phyloP scores from a whole-genome alignment of 2,329 filamentous ascomycete species.

The Eutypella sp. region DNA sequence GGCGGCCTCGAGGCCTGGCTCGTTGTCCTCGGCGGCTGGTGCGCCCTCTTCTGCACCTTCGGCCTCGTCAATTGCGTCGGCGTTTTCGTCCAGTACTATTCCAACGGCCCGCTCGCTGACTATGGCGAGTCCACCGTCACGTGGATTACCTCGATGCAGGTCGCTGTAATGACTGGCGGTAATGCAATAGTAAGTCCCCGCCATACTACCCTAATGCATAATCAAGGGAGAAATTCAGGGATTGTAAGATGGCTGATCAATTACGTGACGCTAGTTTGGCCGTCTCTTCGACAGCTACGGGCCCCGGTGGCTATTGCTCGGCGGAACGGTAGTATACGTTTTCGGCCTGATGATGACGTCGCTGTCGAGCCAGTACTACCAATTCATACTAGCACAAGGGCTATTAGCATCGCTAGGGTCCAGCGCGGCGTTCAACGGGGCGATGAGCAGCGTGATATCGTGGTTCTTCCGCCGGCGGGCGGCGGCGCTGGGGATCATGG shows the following conservation, averaged over 20 bases:
- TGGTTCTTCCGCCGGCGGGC: conserved; percentile 46
- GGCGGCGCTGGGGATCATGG: conserved; percentile 42
- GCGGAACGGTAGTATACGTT: conserved; percentile 48
- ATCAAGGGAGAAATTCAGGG: too few relatives aligned
- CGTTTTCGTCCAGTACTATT: conserved; percentile 55
- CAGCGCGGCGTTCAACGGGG: conserved; percentile 31
- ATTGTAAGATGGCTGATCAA: too few relatives aligned
- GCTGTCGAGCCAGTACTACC: conserved; percentile 36
- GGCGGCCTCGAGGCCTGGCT: conserved; percentile 55
- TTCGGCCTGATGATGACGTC: conserved; percentile 59
- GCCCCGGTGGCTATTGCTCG: conserved; percentile 46
- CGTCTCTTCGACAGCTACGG: conserved; percentile 57
- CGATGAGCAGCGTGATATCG: conserved; percentile 31
- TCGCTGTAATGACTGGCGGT: conserved; percentile 41
- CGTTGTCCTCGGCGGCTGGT: conserved; percentile 44
- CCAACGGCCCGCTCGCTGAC: conserved; percentile 37
- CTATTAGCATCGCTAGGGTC: conserved; percentile 28
- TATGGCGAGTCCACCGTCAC: conserved; percentile 47
- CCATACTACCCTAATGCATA: too few relatives aligned
- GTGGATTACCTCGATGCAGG: conserved; percentile 53
- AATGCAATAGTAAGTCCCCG: conserved; percentile 33
- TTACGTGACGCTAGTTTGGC: conserved; percentile 28
- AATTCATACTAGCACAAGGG: conserved; percentile 35
- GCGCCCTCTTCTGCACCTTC: conserved; percentile 33
- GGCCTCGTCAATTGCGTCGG: conserved; percentile 40